Evolutionary conservation across 2,329 filamentous ascomycete species (phyloP), one percentile per base, ranked within the genome.

Genomic region (Trichoderma arundinaceum): DNA sequence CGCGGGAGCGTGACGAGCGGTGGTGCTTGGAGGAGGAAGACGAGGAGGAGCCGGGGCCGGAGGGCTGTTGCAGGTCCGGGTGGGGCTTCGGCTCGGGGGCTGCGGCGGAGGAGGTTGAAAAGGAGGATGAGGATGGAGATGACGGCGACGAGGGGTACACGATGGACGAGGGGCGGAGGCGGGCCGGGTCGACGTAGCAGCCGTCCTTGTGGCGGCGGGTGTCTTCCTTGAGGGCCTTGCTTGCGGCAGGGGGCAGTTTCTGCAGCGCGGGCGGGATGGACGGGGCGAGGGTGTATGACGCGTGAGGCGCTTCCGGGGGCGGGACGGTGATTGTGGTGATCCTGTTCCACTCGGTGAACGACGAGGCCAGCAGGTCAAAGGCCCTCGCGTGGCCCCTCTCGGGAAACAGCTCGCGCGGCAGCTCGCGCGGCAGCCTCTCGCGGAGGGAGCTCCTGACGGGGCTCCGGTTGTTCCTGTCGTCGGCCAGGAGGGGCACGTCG

Each of bases 371-470:
- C 19, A 86, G 78, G 67, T 88, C 85, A 64, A 87, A 84, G 0
- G 86, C 80, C 38, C 84, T 79, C 0, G 83, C 72, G 69, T 92
- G 86, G 1, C 84, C 81, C 7, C 77, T 75, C 0, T 80, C 79
- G 0, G 92, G 92, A 44, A 96, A 86, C 3, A 95, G 81, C 59
- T 90, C 84, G 46, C 92, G 83, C 1, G 92, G 93, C 63, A 96
- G 89, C 2, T 90, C 84, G 46, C 92, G 83, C 1, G 92, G 93
- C 63, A 96, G 89, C 2, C 90, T 83, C 75, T 94, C 91, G 10
- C 4, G 15, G 12, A 4, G 39, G 4, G 4, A 22, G n/a, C 13
- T 90, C 22, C 22, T 63, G 7, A 32, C 38, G 15, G 22, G 22
- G 1, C 28, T 13, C 4, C 39, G 32, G 19, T 44, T 54, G 33